phyloP scores from a whole-genome alignment of 2,329 filamentous ascomycete species.

The Cyphellophora attinorum region DNA sequence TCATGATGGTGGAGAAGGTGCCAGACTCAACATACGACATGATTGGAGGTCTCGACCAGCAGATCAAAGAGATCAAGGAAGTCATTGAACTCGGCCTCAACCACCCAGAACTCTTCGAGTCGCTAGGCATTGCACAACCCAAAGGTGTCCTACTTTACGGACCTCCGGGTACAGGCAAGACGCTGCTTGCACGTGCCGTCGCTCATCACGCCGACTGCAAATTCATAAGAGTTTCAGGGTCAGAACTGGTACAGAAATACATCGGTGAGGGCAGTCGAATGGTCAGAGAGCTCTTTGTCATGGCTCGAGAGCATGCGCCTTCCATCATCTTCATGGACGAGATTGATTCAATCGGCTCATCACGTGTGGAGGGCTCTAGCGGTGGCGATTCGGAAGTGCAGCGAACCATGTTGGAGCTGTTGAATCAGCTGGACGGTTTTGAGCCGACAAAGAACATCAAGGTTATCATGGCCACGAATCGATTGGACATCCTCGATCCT shows the following conservation, averaged over 20 bases:
- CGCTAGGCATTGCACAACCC: constrained; percentile 94
- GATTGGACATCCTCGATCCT: constrained; percentile 92
- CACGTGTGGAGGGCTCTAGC: constrained; percentile 88
- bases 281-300: constrained; percentile 98
- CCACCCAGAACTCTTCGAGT: constrained; percentile 97
- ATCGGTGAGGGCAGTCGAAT: constrained; percentile 97
- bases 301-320: constrained; percentile 95
- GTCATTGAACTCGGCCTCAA: constrained; percentile 98
- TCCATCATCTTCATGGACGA: constrained; percentile 99
- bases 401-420: constrained; percentile 93
- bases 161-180: constrained; percentile 94
- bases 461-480: constrained; percentile 99
- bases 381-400: constrained; percentile 97
- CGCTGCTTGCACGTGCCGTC: constrained; percentile 84
- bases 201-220: constrained; percentile 99
- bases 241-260: constrained; percentile 96
- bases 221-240: constrained; percentile 94
- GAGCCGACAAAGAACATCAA: constrained; percentile 99
- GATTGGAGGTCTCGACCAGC: constrained; percentile 97
- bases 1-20: constrained; percentile 99
- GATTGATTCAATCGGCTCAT: constrained; percentile 97
- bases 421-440: constrained; percentile 97
- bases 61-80: constrained; percentile 99
- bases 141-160: constrained; percentile 97
- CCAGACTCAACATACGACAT: constrained; percentile 99